Percentiles rank a stretch among this genome's conserved stretches.
These are phyloP conservation scores for Sporothrix variecibatus DNA, from an alignment of 2,329 filamentous ascomycete species.

Conservation along the genomic window DNA sequence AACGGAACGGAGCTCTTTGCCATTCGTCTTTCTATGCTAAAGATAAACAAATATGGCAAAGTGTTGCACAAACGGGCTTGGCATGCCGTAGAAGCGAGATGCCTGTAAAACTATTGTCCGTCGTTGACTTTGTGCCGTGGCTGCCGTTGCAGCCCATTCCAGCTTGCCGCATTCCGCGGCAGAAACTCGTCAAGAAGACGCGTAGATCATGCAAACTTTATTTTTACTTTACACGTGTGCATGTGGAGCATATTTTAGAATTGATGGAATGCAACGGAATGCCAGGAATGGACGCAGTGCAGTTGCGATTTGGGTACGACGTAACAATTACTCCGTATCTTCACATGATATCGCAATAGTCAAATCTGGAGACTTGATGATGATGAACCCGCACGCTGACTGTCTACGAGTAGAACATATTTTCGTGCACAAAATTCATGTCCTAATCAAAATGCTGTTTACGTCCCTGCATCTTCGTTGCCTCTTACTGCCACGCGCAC, in stretches of 20 bases:
- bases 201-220: neutral
- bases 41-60: too few species aligned
- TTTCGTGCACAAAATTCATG: too few species aligned
- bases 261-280: neutral
- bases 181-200: neutral
- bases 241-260: neutral
- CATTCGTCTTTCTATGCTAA: too few species aligned
- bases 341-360: neutral
- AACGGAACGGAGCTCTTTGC: neutral
- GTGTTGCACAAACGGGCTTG: neutral
- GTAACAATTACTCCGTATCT: neutral
- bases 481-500: constrained; percentile 41
- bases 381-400: too few species aligned
- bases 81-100: neutral
- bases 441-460: too few species aligned
- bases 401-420: too few species aligned
- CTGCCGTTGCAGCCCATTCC: constrained; percentile 1
- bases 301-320: neutral
- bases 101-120: neutral
- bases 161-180: constrained; percentile 9
- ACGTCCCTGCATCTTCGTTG: neutral
- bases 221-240: constrained; percentile 1
- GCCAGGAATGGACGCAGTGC: neutral
- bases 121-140: neutral
- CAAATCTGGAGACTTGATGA: neutral